Base-by-base conservation (phyloP, 2,329 filamentous ascomycete species). In the Ascochyta pisi region DNA sequence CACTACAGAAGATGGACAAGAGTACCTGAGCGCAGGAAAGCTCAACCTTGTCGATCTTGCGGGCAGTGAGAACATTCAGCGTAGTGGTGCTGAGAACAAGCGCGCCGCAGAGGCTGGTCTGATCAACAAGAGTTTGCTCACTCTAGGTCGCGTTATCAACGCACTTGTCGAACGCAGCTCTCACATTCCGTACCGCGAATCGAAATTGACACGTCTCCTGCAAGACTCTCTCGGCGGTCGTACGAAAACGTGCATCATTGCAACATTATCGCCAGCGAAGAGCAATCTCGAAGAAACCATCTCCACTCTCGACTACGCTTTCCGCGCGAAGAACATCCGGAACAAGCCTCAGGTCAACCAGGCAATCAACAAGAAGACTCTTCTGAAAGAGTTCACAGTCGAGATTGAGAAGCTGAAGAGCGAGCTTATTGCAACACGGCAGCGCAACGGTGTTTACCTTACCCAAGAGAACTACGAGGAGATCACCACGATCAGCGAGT, bases 181-280 rank as follows among this genome's bases (percentile, higher is more conserved):
- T 0, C 95, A 99, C 70, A 98, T 99, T 62, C 96, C 95, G 1
- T 89, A 89, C 76, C 84, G 95, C 67, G 96, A 99, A 77, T 99
- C 95, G 2, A 99, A 99, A 75, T 86, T 99, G 68, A 99, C 95
- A 2, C 87, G 95, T 19, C 81, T 99, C 4, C 81, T 99, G 19
- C 96, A 99, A 86, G 96, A 99, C 73, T 99, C 96, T 0, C 84
- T 99, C 0, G 95, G 95, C 59, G 95, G 95, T 3, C 87, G 90
- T 48, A 99, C 96, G 1, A 99, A 99, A 74, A 99, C 95, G 0
- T 99, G 95, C 79, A 99, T 99, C 64, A 98, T 99, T 69, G 95
- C 95, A 6, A 99, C 95, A 0, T 85, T 99, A 37, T 98, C 95
- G 2, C 93, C 95, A 1, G 92, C 93, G 7, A 96, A 95, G 76